Base-by-base conservation (phyloP, 495 filamentous ascomycete species). In the Evernia prunastri region DNA sequence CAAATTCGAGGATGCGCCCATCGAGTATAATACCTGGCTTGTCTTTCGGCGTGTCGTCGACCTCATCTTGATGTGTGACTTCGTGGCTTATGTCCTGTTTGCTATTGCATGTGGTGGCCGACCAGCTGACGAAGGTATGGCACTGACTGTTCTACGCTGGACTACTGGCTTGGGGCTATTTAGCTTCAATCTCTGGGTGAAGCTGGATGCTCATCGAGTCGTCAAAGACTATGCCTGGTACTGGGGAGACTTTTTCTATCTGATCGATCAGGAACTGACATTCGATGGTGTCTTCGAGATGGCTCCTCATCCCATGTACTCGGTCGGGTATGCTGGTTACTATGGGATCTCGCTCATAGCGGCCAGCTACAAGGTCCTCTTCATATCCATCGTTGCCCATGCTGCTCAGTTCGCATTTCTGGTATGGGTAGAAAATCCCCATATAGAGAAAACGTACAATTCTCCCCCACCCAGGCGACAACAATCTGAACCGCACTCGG, bases 221-320 rank as follows among this genome's bases (percentile, higher is more conserved):
- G 94, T 98, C 69, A 97, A 97, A 77, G 95, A 98, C 74, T 98
- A 91, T 78, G 94, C 94, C 27, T 98, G 94, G 94, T 98, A 97
- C 77, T 98, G 94, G 94, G 94, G 94, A 60, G 94, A 98, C 72
- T 98, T 97, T 78, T 98, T 98, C 81, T 98, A 90, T 78, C 86
- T 98, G 73, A 91, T 97, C 72, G 95, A 98, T 74, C 91, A 97
- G 73, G 90, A 97, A 72, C 81, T 98, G 71, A 97, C 94, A 39
- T 97, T 98, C 68, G 95, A 98, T 72, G 95, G 95, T 56, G 93
- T 97, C 60, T 98, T 97, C 73, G 94, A 98, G 76, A 96, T 98
- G 89, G 94, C 95, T 54, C 94, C 94, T 31, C 94, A 98, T 74
- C 94, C 94, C 47, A 98, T 98, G 94, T 98, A 98, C 79, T 96